Base-by-base conservation (phyloP, 371 early-diverging fungal genomes). In the Nematocida sp. region DNA sequence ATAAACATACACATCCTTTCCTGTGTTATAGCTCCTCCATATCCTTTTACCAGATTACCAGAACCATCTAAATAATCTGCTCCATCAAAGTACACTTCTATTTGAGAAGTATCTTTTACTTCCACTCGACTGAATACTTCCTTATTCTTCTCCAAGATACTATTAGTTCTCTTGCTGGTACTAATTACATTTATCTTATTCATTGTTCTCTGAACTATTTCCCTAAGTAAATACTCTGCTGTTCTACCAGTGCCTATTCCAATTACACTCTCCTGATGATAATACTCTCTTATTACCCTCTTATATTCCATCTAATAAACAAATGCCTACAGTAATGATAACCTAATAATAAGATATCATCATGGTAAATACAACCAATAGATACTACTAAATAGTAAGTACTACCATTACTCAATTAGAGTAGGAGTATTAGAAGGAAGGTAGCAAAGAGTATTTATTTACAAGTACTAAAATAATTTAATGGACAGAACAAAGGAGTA, bases 401-500 rank as follows among this genome's bases (percentile, higher is more conserved):
- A n/a, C n/a, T n/a, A n/a, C n/a, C n/a, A n/a, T n/a, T n/a, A n/a
- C n/a, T n/a, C n/a, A n/a, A n/a, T n/a, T n/a, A n/a, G n/a, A n/a
- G n/a, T n/a, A n/a, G n/a, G n/a, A n/a, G n/a, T n/a, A n/a, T n/a
- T n/a, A n/a, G n/a, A n/a, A n/a, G n/a, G n/a, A n/a, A n/a, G n/a
- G n/a, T n/a, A n/a, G n/a, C n/a, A n/a, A n/a, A n/a, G n/a, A n/a
- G n/a, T n/a, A n/a, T n/a, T n/a, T n/a, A n/a, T n/a, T n/a, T n/a
- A n/a, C n/a, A n/a, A n/a, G 47, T 32, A 62, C 29, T 47, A 66
- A 23, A 55, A 57, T 57, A 23, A 43, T 70, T 63, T 51, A 51
- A 82, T 82, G 80, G 79, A 82, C 35, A 77, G 82, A 74, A 80
- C 80, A 65, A 75, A 51, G 37, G 82, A 82, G 54, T 80, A 75